Evolutionary conservation across 768 basidiomycete species (phyloP).

Genomic region (Lepiota venenata): DNA sequence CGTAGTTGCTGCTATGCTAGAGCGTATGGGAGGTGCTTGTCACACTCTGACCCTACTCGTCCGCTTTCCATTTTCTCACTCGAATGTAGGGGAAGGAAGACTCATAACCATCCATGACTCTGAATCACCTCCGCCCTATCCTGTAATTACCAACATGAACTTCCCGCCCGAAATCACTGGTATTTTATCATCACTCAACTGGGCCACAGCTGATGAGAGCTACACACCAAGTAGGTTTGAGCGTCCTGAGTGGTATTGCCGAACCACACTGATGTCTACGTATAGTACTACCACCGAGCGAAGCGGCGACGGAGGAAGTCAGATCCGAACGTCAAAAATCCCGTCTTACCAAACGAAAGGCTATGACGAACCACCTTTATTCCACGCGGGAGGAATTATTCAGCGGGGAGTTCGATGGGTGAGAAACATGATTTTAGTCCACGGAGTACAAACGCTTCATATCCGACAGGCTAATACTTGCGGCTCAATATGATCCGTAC

Average conservation of each 20-base stretch:
- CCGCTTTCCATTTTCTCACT: background rate
- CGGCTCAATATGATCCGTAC: constrained; percentile 81
- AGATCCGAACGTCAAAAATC: constrained; percentile 71
- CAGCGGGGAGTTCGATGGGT: constrained; percentile 88
- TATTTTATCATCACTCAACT: constrained; percentile 74
- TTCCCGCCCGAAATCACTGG: constrained; percentile 56
- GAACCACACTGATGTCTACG: constrained; percentile 8
- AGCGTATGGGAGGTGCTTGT: constrained; percentile 74
- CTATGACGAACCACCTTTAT: constrained; percentile 56
- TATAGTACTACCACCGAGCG: constrained; percentile 57
- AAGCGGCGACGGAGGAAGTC: constrained; percentile 52
- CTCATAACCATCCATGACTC: constrained; percentile 83
- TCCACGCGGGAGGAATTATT: constrained; percentile 78
- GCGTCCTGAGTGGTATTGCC: background rate
- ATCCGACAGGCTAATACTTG: constrained; percentile 62
- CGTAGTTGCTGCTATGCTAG: constrained; percentile 79
- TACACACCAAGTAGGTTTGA: constrained; percentile 57
- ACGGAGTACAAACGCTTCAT: background rate
- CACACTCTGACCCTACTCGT: background rate
- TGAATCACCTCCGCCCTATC: constrained; percentile 92
- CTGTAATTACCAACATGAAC: constrained; percentile 83
- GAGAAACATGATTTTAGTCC: constrained; percentile 18
- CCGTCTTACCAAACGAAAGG: constrained; percentile 75
- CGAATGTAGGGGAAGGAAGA: constrained; percentile 63
- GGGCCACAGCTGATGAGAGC: constrained; percentile 83